Conservation (phyloP, 768 basidiomycete genomes). For the Suillus subaureus region DNA sequence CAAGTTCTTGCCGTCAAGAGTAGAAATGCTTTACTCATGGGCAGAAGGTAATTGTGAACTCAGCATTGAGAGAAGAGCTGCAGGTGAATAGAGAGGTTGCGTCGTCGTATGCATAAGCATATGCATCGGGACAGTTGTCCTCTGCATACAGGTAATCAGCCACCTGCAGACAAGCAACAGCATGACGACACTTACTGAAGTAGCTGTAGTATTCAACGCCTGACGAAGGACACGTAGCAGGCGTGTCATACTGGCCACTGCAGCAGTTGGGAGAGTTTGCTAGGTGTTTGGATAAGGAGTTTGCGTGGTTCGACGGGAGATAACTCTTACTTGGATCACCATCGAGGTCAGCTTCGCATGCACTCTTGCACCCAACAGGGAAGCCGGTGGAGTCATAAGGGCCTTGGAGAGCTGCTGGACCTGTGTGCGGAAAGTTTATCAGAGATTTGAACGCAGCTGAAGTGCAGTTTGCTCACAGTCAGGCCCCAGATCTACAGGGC, state of each 20-base stretch:
- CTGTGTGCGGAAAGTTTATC: conserved; percentile 26
- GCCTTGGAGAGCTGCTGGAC: conserved; percentile 52
- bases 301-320: not conserved
- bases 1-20: not conserved
- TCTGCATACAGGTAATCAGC: conserved; percentile 30
- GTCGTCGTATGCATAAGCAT: conserved; percentile 57
- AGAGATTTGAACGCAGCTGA: not conserved
- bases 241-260: conserved; percentile 53
- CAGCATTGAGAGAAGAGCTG: conserved; percentile 32
- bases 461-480: conserved; percentile 42
- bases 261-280: conserved; percentile 68
- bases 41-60: conserved; percentile 51
- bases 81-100: conserved; percentile 50
- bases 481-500: conserved; percentile 62
- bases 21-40: conserved; percentile 20
- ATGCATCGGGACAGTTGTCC: conserved; percentile 46
- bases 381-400: conserved; percentile 56
- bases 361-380: conserved; percentile 62
- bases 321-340: conserved; percentile 31
- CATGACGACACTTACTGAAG: conserved; percentile 41
- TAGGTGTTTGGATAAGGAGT: conserved; percentile 19
- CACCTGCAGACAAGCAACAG: not conserved
- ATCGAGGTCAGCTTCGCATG: conserved; percentile 47
- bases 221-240: conserved; percentile 57
- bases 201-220: conserved; percentile 44